These are phyloP conservation scores for Mucor irregularis DNA, from an alignment of 371 early-diverging fungal species.

Conservation along the genomic window DNA sequence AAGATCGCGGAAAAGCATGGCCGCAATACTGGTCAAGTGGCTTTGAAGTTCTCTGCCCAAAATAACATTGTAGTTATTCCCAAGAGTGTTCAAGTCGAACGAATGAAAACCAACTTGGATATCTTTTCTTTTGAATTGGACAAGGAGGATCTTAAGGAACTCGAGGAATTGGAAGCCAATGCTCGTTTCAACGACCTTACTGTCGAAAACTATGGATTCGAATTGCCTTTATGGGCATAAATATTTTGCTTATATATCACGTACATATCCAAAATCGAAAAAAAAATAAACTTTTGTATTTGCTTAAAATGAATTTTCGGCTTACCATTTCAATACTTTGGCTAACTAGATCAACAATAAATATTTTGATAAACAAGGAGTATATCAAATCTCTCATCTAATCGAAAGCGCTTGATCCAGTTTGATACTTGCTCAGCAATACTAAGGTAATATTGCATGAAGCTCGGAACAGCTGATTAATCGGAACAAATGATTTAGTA, in stretches of 20 bases:
- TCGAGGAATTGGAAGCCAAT: slow-evolving; percentile 26
- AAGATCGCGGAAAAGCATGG: slow-evolving; percentile 14
- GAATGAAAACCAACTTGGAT: slow-evolving; percentile 46
- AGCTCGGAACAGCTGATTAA: too few relatives aligned
- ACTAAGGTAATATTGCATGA: too few relatives aligned
- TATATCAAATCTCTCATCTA: too few relatives aligned
- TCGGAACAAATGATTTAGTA: too few relatives aligned
- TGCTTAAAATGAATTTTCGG: too few relatives aligned
- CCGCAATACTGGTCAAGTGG: slow-evolving; percentile 23
- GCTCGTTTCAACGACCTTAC: slow-evolving; percentile 38
- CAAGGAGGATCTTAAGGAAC: slow-evolving; percentile 28
- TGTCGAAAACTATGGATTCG: slow-evolving; percentile 26
- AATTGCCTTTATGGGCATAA: slow-evolving; percentile 40
- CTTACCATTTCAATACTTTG: too few relatives aligned
- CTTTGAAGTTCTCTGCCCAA: slow-evolving; percentile 60
- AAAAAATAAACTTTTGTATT: too few relatives aligned
- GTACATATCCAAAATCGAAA: too few relatives aligned
- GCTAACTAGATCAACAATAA: too few relatives aligned
- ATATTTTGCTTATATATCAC: background rate
- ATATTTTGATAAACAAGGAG: too few relatives aligned
- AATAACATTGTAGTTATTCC: slow-evolving; percentile 63
- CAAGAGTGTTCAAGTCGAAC: slow-evolving; percentile 51
- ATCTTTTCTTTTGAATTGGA: slow-evolving; percentile 26
- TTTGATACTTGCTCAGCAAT: too few relatives aligned
- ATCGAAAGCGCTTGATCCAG: too few relatives aligned